A percentile compares a stretch with the other conserved stretches of the same genome.
Conservation (phyloP, 805 yeast species). For the Myxozyma udenii region DNA sequence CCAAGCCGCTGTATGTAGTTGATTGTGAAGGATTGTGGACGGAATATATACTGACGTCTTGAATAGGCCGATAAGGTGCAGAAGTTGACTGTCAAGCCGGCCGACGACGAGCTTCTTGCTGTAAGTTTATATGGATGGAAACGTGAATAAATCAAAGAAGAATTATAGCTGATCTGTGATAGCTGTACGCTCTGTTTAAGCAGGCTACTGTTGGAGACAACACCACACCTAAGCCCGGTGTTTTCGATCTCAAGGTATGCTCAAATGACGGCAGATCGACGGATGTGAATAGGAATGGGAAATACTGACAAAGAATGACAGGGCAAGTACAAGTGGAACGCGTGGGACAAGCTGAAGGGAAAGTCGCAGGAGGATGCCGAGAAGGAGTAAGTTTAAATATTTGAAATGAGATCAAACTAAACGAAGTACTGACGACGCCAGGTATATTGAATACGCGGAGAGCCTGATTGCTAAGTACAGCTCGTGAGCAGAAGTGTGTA, state of each 20-base stretch:
- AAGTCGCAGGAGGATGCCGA: constrained; percentile 88
- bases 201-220: constrained; percentile 98
- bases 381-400: constrained; percentile 47
- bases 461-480: constrained; percentile 34
- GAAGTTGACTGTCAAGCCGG: constrained; percentile 69
- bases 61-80: constrained; percentile 62
- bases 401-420: background rate
- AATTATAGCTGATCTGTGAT: background rate
- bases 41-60: background rate
- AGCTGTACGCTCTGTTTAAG: constrained; percentile 85
- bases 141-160: background rate
- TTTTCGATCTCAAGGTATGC: constrained; percentile 70
- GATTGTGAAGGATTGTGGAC: background rate
- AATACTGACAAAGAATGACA: background rate
- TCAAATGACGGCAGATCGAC: background rate
- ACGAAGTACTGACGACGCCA: constrained; percentile 1
- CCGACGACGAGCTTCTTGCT: constrained; percentile 78
- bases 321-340: constrained; percentile 96
- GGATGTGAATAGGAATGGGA: background rate
- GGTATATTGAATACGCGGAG: constrained; percentile 40
- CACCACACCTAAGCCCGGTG: constrained; percentile 79
- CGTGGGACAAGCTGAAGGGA: constrained; percentile 90
- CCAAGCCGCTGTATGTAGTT: constrained; percentile 42
- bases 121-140: constrained; percentile 25
- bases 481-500: too few relatives aligned